Conservation (phyloP, 1,139 yeast genomes). For the Scheffersomyces lignicola region DNA sequence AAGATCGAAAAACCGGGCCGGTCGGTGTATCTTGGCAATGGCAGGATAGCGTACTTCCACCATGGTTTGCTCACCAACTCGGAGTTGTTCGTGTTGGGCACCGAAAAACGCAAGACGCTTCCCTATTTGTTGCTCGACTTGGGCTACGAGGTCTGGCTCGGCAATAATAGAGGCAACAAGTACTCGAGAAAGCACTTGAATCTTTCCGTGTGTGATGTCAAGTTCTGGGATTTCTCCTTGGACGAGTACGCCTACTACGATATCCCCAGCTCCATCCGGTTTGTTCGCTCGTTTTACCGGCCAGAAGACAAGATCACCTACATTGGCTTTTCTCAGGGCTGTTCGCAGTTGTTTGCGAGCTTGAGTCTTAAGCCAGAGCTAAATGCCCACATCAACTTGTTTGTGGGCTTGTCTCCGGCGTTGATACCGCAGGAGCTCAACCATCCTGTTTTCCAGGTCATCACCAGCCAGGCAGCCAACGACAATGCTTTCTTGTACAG, state of each 20-base stretch:
- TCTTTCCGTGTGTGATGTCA: constrained; percentile 39
- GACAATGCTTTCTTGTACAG: constrained; percentile 34
- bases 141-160: constrained; percentile 40
- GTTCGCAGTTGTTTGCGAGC: constrained; percentile 46
- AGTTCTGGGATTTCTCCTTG: constrained; percentile 82
- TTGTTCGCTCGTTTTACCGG: constrained; percentile 36
- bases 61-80: constrained; percentile 50
- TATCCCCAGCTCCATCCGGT: constrained; percentile 72
- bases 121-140: constrained; percentile 30
- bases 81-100: constrained; percentile 44
- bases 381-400: constrained; percentile 31
- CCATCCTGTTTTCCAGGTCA: constrained; percentile 36
- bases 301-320: constrained; percentile 24
- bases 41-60: constrained; percentile 41
- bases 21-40: background rate
- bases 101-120: constrained; percentile 28
- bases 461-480: constrained; percentile 37
- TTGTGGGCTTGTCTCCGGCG: constrained; percentile 49
- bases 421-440: constrained; percentile 42
- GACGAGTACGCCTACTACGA: constrained; percentile 86
- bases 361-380: constrained; percentile 38
- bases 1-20: constrained; percentile 22
- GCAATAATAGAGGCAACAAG: constrained; percentile 38
- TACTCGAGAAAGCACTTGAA: constrained; percentile 40
- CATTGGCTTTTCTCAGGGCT: constrained; percentile 49